Evolutionary conservation across 331 rosid genomes (phyloP).

Genomic region (Quercus lobata): DNA sequence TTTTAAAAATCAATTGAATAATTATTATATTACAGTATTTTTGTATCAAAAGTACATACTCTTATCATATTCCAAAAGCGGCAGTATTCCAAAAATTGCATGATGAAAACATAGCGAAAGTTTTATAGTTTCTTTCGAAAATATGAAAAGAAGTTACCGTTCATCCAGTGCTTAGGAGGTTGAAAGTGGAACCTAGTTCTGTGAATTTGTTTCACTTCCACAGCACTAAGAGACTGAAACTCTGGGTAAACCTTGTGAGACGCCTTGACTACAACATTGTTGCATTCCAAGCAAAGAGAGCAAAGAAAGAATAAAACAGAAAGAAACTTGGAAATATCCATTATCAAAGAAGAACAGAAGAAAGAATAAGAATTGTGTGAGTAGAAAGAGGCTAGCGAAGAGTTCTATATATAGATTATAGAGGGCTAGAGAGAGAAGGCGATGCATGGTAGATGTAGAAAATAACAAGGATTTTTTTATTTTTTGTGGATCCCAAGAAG

Average conservation of each 20-base stretch:
- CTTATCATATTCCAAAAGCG: too few relatives aligned
- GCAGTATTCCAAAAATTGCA: too few relatives aligned
- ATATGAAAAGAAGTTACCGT: conserved; percentile 30
- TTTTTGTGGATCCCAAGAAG: too few relatives aligned
- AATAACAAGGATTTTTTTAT: too few relatives aligned
- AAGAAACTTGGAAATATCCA: conserved; percentile 15
- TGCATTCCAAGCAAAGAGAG: conserved; percentile 9
- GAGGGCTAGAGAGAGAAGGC: too few relatives aligned
- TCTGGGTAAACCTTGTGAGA: conserved; percentile 41
- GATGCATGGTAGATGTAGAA: too few relatives aligned
- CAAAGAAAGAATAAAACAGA: conserved; percentile 7
- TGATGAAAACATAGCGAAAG: not conserved
- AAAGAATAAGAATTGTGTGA: too few relatives aligned
- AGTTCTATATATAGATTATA: too few relatives aligned
- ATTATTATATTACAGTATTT: too few relatives aligned
- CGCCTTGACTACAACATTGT: conserved; percentile 47
- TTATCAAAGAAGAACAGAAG: not conserved
- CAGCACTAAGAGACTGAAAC: conserved; percentile 39
- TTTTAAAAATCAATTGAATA: too few relatives aligned
- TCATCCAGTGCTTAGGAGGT: conserved; percentile 66
- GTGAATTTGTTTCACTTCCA: conserved; percentile 24
- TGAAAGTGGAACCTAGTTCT: conserved; percentile 72
- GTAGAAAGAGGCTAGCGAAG: too few relatives aligned
- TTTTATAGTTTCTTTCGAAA: not conserved
- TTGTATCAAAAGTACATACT: too few relatives aligned